Conservation (phyloP, 2,329 filamentous ascomycete genomes). For the Leptosphaerulina australis region DNA sequence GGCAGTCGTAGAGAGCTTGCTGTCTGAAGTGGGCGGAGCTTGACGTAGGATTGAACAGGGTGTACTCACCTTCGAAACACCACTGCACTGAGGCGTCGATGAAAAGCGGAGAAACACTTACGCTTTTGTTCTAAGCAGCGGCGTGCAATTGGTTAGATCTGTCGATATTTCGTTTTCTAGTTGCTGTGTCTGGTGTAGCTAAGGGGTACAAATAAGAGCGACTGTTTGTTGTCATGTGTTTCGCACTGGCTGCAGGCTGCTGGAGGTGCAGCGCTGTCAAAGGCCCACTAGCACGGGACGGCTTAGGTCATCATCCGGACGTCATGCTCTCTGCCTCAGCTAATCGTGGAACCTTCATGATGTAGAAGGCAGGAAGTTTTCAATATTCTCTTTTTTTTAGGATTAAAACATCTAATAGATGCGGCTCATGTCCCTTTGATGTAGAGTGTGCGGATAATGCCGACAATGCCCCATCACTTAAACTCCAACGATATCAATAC, state of each 20-base stretch:
- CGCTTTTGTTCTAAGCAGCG: slow-evolving; percentile 8
- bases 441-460: slow-evolving; percentile 11
- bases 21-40: slow-evolving; percentile 22
- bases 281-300: slow-evolving; percentile 1
- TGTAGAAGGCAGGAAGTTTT: no score
- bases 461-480: slow-evolving; percentile 12
- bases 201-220: slow-evolving; percentile 22
- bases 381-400: no score
- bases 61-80: slow-evolving; percentile 31
- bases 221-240: slow-evolving; percentile 33
- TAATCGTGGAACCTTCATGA: background rate
- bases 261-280: slow-evolving; percentile 13
- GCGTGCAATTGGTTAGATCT: slow-evolving; percentile 15
- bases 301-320: background rate
- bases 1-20: slow-evolving; percentile 5
- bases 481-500: background rate
- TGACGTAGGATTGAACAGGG: slow-evolving; percentile 34
- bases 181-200: slow-evolving; percentile 11
- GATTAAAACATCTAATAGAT: background rate
- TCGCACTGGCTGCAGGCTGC: slow-evolving; percentile 13
- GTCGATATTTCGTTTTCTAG: slow-evolving; percentile 2
- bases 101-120: slow-evolving; percentile 35
- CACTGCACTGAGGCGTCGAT: slow-evolving; percentile 34
- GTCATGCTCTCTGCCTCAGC: slow-evolving; percentile 2
- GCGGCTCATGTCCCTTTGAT: background rate